Evolutionary conservation across 768 basidiomycete genomes (phyloP), one percentile per base, ranked within the genome.

Genomic region (Dentipellis sp.): DNA sequence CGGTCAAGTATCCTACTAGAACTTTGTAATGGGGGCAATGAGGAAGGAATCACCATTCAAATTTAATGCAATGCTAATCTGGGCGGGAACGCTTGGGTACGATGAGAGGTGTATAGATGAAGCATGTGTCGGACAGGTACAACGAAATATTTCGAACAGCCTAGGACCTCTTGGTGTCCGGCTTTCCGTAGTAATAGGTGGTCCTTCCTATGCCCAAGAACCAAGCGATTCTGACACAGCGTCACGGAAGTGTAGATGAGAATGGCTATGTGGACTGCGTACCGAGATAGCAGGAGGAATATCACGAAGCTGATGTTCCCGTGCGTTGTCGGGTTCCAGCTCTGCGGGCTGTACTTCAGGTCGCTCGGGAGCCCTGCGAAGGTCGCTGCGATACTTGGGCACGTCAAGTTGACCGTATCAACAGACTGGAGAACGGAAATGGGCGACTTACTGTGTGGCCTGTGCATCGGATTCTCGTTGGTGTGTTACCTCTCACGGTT

Each of bases 261-360:
- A 34, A 21, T 7, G n/a, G 52, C 45, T 5, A 10, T 34, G 2
- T 14, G 14, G 8, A 35, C 36, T 37, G 12, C 70, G 50, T 64
- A 86, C 86, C 87, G 78, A 60, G 75, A 75, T 40, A 72, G 50
- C 53, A 84, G 75, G 38, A 91, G 72, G 22, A 82, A 68, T 34
- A 83, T 52, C 21, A 79, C 78, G 56, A 82, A 71, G 3, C 86
- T 82, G 64, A 89, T 83, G 63, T 90, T 91, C 36, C 88, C 88
- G 61, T 90, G 88, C 0, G 82, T 86, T 74, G 79, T 84, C 23
- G 74, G 65, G 67, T 89, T 90, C 89, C 88, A 91, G 12, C 65
- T 62, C 8, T 65, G 66, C 37, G 78, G 71, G 23, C 73, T 69
- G 57, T 75, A 82, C 50, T 74, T 75, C 59, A 87, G 67, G 23